Conservation (phyloP, 208 protist genomes). For the Trypanosoma conorhini region DNA sequence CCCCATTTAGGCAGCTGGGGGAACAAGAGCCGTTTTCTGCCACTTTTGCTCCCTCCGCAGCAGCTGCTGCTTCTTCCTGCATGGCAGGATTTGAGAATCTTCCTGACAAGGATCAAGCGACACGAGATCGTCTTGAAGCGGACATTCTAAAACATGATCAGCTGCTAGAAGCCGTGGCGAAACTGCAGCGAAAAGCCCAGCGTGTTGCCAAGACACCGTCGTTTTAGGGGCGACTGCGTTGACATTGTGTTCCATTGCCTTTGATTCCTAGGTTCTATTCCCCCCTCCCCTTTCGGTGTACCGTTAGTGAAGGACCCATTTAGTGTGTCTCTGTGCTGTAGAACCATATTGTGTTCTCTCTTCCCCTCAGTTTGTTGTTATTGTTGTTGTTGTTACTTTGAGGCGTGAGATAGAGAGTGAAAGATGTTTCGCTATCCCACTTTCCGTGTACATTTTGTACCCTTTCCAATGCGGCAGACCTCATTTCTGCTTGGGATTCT, state of each 20-base stretch:
- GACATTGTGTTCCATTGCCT: constrained; percentile 4
- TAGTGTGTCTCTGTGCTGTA: background rate
- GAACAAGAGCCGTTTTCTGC: background rate
- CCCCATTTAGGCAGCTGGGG: background rate
- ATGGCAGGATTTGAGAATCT: background rate
- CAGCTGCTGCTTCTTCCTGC: background rate
- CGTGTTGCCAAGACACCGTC: constrained; percentile 31
- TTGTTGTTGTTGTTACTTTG: background rate
- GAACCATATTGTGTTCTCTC: background rate
- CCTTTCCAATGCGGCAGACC: background rate
- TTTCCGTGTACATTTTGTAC: background rate
- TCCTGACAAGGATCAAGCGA: constrained; percentile 1
- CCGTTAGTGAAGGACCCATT: background rate
- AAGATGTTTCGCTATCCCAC: background rate
- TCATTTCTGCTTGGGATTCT: background rate
- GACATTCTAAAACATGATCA: constrained; percentile 71
- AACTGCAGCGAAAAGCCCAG: constrained; percentile 61
- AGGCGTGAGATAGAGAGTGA: too few relatives aligned
- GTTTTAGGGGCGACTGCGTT: constrained; percentile 5
- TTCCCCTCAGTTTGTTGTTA: background rate
- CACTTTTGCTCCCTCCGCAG: background rate
- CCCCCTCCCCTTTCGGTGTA: background rate
- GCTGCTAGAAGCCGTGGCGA: constrained; percentile 63
- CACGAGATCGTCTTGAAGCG: constrained; percentile 50
- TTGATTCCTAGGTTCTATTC: background rate